Base-by-base conservation (phyloP, 192 early-diverging fungal genomes). In the Coemansia sp. region DNA sequence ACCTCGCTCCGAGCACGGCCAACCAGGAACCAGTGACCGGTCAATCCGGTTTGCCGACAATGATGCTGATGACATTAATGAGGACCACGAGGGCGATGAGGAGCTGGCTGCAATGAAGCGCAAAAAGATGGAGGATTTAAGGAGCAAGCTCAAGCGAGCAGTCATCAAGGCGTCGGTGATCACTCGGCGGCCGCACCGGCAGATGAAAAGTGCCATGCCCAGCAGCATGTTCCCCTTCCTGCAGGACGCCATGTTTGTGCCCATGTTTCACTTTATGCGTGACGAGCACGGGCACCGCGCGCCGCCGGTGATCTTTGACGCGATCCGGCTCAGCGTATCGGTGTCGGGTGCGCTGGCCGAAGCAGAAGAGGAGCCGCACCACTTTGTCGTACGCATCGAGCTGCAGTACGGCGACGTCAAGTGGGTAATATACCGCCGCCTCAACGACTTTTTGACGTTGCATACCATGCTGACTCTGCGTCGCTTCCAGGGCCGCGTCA, bases 401-500 rank as follows among this genome's bases (percentile, higher is more conserved):
- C 71, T 89, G 17, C 80, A 86, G 62, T 92, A 92, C 58, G 90
- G 90, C 11, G 89, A 90, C 46, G 70, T 87, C 42, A 89, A 88
- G 68, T 92, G 90, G 90, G 87, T 88, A 14, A 83, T 90, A 24
- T 68, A 80, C 24, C 80, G 85, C 15, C 79, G 84, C 0, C 77
- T 87, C 24, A 68, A 83, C 40, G 88, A 92, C 58, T 90, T 92
- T 66, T 68, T 85, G n/a, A 63, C 72, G 15, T 65, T 92, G 36
- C 86, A 90, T 64, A 76, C 87, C 21, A 76, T 72, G 21, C 68
- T 92, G 34, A 84, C 79, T 22, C 62, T 78, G 53, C 68, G 72
- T 27, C 67, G 74, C 53, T 55, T 74, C 75, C 58, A 86, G 82
- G 65, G 64, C 58, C 53, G 68, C 50, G 67, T 82, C 50, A 46